Conservation (phyloP, 176 grass and related monocot genomes). For the Oryza glaberrima region DNA sequence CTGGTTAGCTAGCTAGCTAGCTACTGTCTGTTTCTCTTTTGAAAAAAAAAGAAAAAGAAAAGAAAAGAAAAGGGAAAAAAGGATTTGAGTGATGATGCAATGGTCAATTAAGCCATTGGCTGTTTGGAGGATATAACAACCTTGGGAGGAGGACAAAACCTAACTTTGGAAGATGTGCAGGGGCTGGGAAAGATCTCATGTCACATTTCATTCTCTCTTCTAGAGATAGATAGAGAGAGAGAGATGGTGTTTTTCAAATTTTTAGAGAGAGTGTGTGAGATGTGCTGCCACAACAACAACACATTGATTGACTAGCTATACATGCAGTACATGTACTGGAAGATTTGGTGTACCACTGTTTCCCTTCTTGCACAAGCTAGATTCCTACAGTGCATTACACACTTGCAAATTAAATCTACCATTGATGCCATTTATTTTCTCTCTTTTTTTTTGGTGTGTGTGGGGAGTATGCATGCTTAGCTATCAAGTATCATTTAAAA, state of each 20-base stretch:
- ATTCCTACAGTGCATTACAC: slow-evolving; percentile 9
- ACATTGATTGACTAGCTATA: slow-evolving; percentile 37
- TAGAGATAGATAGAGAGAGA: neutral
- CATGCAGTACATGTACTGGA: neutral
- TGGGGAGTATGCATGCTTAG: neutral
- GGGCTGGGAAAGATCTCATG: slow-evolving; percentile 44
- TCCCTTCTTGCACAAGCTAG: neutral
- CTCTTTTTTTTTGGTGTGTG: too few species aligned
- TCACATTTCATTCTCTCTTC: slow-evolving; percentile 36
- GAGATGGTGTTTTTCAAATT: neutral
- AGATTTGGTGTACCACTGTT: slow-evolving; percentile 26
- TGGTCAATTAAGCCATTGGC: slow-evolving; percentile 19
- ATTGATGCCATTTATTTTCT: too few species aligned
- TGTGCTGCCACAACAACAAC: neutral
- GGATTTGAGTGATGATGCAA: slow-evolving; percentile 27
- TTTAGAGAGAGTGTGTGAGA: slow-evolving; percentile 5
- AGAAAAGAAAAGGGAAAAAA: too few species aligned
- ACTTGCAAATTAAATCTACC: neutral
- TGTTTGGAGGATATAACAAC: slow-evolving; percentile 67
- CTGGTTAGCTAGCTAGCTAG: slow-evolving; percentile 2
- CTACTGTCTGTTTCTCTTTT: slow-evolving; percentile 35
- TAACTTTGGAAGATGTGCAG: slow-evolving; percentile 55
- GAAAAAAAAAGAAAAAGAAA: neutral
- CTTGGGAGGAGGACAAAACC: slow-evolving; percentile 57
- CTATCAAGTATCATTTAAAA: neutral